phyloP scores from a whole-genome alignment of 345 rosid species.

The Euphorbia lathyris region DNA sequence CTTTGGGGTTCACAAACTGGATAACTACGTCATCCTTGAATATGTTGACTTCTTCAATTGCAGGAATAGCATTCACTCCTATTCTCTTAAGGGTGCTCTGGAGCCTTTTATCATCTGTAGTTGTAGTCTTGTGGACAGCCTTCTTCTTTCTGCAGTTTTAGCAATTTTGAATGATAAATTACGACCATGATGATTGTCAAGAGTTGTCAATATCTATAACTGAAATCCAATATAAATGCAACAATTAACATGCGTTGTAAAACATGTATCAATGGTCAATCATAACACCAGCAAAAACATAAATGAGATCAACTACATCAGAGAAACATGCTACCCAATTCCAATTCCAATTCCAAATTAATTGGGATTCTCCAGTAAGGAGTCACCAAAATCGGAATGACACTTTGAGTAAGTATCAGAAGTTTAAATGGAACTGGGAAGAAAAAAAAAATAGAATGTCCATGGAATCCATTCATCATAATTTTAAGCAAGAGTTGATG shows the following conservation, averaged over 20 bases:
- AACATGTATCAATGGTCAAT: neutral
- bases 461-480: neutral
- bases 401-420: neutral
- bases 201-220: neutral
- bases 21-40: constrained; percentile 93
- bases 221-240: neutral
- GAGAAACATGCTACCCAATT: neutral
- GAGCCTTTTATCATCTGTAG: constrained; percentile 96
- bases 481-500: neutral
- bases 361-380: neutral
- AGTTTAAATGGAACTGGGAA: neutral
- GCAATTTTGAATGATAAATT: neutral
- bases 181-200: neutral
- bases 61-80: constrained; percentile 89
- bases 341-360: neutral
- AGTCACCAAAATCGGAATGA: neutral
- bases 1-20: constrained; percentile 87
- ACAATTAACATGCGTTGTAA: no score
- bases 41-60: constrained; percentile 92
- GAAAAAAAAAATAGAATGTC: neutral
- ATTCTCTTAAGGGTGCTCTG: constrained; percentile 95
- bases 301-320: neutral
- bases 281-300: neutral
- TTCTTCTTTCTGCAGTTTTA: constrained; percentile 74
- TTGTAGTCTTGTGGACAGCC: constrained; percentile 96